These are phyloP conservation scores for Mitragyna speciosa DNA, from an alignment of 257 asterid species.

Conservation along the genomic window DNA sequence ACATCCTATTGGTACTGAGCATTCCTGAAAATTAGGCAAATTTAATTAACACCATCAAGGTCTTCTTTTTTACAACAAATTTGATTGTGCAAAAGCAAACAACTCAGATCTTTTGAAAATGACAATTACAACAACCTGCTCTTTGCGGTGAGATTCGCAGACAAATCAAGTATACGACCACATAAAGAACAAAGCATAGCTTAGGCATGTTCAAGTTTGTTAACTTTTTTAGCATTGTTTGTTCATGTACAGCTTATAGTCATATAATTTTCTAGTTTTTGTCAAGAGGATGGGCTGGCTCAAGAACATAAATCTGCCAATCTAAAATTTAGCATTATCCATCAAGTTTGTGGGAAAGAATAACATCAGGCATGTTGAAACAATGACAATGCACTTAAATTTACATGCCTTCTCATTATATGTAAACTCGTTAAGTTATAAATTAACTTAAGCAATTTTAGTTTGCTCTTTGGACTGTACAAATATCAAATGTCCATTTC, in stretches of 20 bases:
- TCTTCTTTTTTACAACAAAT: neutral
- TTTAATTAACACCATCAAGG: neutral
- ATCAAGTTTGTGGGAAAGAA: no score
- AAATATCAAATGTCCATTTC: neutral
- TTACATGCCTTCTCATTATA: no score
- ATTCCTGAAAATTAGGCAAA: slow-evolving; percentile 5
- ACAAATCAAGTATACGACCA: neutral
- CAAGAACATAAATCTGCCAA: neutral
- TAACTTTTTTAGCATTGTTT: neutral
- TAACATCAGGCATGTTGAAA: no score
- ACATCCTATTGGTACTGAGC: neutral
- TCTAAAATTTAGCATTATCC: no score
- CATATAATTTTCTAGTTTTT: neutral
- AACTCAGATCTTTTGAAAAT: neutral
- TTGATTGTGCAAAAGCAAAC: neutral
- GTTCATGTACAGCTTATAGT: neutral
- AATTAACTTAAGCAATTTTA: neutral
- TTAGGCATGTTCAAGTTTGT: neutral
- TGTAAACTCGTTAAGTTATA: no score
- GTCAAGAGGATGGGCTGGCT: neutral
- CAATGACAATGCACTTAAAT: no score
- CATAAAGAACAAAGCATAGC: neutral
- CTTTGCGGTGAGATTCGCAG: neutral
- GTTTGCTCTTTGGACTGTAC: neutral
- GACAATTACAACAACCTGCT: neutral